Evolutionary conservation across 192 early-diverging fungal genomes (phyloP).

Genomic region (Coemansia sp.): DNA sequence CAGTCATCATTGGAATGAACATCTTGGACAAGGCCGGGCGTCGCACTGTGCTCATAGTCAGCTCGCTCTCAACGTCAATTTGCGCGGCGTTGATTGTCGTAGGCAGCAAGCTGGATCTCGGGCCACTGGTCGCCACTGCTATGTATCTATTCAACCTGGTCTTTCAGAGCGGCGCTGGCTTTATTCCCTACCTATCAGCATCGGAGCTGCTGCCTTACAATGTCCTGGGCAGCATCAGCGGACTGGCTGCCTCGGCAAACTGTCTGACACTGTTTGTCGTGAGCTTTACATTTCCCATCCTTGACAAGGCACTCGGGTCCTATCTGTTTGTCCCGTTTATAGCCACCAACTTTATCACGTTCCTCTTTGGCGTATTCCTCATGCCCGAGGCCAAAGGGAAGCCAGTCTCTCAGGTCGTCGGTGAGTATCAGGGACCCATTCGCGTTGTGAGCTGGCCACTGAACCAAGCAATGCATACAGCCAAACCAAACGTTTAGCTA

Average conservation of each 20-base stretch:
- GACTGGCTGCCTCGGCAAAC: conserved; percentile 63
- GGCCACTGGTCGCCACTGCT: conserved; percentile 57
- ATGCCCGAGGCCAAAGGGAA: conserved; percentile 73
- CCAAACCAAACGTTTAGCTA: too few species aligned
- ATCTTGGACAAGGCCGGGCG: conserved; percentile 77
- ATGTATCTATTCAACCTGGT: conserved; percentile 73
- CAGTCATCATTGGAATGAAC: conserved; percentile 68
- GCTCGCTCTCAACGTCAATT: conserved; percentile 63
- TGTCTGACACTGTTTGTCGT: conserved; percentile 66
- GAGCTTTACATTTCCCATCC: conserved; percentile 59
- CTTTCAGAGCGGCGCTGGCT: conserved; percentile 80
- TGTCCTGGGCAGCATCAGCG: conserved; percentile 62
- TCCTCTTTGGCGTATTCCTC: conserved; percentile 47
- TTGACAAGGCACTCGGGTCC: conserved; percentile 51
- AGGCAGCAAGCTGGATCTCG: conserved; percentile 58
- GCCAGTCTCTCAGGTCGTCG: conserved; percentile 30
- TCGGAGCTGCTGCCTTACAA: conserved; percentile 72
- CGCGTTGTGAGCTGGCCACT: conserved; percentile 22
- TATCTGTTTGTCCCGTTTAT: conserved; percentile 69
- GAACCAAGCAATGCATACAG: too few species aligned
- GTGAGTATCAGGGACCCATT: conserved; percentile 40
- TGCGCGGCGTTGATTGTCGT: conserved; percentile 56
- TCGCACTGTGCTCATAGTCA: conserved; percentile 58
- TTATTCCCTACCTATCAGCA: conserved; percentile 79
- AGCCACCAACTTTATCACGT: conserved; percentile 39